Evolutionary conservation across 2,329 filamentous ascomycete genomes (phyloP), one percentile per base, ranked within the genome.

Genomic region (Phaeophleospora eucalypticola): DNA sequence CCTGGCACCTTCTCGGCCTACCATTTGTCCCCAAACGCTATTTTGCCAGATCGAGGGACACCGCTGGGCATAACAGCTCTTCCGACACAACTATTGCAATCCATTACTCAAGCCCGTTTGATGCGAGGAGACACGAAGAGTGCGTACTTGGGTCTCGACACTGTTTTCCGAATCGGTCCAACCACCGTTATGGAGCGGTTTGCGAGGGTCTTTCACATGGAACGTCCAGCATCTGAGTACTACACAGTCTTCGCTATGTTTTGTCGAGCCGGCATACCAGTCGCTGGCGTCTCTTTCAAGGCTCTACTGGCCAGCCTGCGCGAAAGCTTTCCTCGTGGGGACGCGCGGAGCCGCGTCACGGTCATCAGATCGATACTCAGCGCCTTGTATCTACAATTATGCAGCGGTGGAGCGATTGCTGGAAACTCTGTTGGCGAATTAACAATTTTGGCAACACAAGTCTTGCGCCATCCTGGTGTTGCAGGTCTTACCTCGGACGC

Each of bases 121-220:
- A 55, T 72, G 3, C 58, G 65, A 24, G 68, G 71, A 15, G 71
- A 77, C 42, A 72, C 73, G 63, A 67, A 62, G 32, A 68, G 65
- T 8, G 72, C 75, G 1, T 79, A 79, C 49, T 64, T 78, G 15
- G 70, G 67, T 3, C 61, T 79, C 2, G 76, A 79, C 56, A 71
- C 72, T 8, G 65, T 66, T 2, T 58, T 77, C 4, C 67, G 75
- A 19, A 62, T 78, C 4, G 71, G 68, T 47, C 75, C 75, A 2
- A 66, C 65, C 0, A 60, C 66, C 17, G 58, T 69, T 1, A 70
- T 71, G 0, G 29, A 58, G 1, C 66, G 72, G 7, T 65, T 75
- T 51, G 72, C 75, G 55, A 67, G 68, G 32, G 43, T 72, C 1
- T 72, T 77, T 52, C 63, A 76, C 33, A 58, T 61, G 17, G 65